Base-by-base conservation (phyloP, 208 protist genomes). In the Leishmania arabica region DNA sequence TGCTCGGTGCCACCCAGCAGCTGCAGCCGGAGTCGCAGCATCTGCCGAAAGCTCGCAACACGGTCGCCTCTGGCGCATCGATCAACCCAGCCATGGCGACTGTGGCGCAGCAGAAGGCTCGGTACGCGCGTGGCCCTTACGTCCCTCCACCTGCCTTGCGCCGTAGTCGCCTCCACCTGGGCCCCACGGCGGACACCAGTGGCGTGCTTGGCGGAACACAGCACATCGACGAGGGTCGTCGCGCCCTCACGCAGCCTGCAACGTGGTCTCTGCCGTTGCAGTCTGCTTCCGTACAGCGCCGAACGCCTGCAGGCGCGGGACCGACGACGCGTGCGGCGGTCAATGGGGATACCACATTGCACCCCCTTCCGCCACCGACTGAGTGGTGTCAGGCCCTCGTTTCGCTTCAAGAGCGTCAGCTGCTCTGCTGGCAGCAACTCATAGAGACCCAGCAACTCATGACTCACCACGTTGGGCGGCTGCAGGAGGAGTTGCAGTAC, bases 71-170 rank as follows among this genome's bases (percentile, higher is more conserved):
- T 58, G 51, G 11, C 11, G 31, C 51, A 31, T 31, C 51, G 31
- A 73, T 71, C 24, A 6, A 37, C 47, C 27, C 70, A 40, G 70
- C 70, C 13, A 56, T 60, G 2, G 71, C 21, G 8, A n/a, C 56
- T 17, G 75, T 85, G n/a, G 82, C 82, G 6, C 73, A 56, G n/a
- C 82, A 82, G 53, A 85, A 85, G 65, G 82, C 82, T 6, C 82
- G 77, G 13, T 85, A 85, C 58, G 53, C 77, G 8, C 82, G 56
- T 11, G n/a, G 21, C 51, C 34, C 40, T n/a, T 82, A 85, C 42
- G 53, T 51, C 9, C 72, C 77, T 6, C 82, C 82, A 40, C 64
- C 54, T 4, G 77, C 56, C 15, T 60, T 82, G 34, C 64, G 51
- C 8, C 72, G 42, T 53, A 56, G 42, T 60, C 64, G 45, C 56